Percentiles rank a stretch among this genome's conserved stretches.
These are phyloP conservation scores for Glebionis coronaria DNA, from an alignment of 129 eudicot species.

Conservation along the genomic window DNA sequence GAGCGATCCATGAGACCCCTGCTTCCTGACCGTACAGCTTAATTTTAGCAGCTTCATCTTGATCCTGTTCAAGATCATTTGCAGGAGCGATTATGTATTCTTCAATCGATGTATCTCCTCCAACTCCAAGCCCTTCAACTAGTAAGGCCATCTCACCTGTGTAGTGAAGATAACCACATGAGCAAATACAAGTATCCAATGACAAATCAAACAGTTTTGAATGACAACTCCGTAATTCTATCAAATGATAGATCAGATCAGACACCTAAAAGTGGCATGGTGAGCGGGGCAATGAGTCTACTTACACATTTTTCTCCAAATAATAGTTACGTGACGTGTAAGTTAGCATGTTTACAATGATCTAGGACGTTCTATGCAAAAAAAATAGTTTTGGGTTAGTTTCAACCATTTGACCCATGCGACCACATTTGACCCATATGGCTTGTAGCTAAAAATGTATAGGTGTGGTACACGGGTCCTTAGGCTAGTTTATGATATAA, in stretches of 20 bases:
- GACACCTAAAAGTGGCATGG: background rate
- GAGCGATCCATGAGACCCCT: slow-evolving; percentile 89
- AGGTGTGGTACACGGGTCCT: background rate
- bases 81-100: slow-evolving; percentile 77
- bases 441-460: too few relatives aligned
- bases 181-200: background rate
- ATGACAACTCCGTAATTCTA: slow-evolving; percentile 2
- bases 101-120: slow-evolving; percentile 83
- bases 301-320: too few relatives aligned
- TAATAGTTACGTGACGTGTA: too few relatives aligned
- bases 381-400: too few relatives aligned
- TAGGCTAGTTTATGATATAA: background rate
- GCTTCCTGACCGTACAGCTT: slow-evolving; percentile 74
- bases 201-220: background rate
- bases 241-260: slow-evolving; percentile 1
- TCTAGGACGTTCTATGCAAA: too few relatives aligned
- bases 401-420: too few relatives aligned
- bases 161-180: slow-evolving; percentile 5
- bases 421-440: too few relatives aligned
- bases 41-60: slow-evolving; percentile 55
- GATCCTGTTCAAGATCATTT: slow-evolving; percentile 52
- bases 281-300: too few relatives aligned
- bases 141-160: slow-evolving; percentile 92
- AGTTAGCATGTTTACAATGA: too few relatives aligned
- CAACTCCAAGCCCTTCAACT: slow-evolving; percentile 86